Conservation (phyloP, 192 early-diverging fungal genomes). For the Phycomyces nitens region DNA sequence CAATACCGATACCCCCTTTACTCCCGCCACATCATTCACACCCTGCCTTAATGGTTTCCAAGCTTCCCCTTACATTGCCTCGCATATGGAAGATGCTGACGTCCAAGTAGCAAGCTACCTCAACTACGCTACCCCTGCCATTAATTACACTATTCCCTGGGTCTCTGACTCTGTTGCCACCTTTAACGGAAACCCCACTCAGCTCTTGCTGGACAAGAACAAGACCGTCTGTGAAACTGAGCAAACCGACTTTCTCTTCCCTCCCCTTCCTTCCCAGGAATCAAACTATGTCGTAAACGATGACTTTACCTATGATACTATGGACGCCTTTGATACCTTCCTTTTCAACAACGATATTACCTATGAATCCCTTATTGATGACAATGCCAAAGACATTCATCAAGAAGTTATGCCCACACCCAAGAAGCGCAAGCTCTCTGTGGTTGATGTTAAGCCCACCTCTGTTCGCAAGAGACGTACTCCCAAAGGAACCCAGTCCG, state of each 20-base stretch:
- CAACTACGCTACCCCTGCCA: background rate
- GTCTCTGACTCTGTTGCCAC: background rate
- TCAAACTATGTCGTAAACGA: background rate
- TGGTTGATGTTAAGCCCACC: background rate
- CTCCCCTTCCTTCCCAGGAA: background rate
- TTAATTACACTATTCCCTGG: background rate
- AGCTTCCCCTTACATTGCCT: background rate
- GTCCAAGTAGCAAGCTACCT: background rate
- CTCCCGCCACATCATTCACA: background rate
- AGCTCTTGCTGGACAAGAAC: background rate
- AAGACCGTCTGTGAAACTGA: no score
- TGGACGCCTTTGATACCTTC: background rate
- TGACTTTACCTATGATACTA: background rate
- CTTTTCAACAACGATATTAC: background rate
- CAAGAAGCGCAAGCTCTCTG: background rate
- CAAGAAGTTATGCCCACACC: no score
- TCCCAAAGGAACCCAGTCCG: background rate
- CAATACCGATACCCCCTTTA: background rate
- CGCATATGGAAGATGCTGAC: background rate
- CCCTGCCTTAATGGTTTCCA: background rate
- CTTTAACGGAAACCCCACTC: slow-evolving; percentile 1
- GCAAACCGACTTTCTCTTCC: background rate
- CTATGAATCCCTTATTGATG: background rate
- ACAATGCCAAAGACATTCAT: background rate
- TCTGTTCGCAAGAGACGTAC: background rate